Base-by-base conservation (phyloP, 495 filamentous ascomycete species). In the Hypoxylon rickii region DNA sequence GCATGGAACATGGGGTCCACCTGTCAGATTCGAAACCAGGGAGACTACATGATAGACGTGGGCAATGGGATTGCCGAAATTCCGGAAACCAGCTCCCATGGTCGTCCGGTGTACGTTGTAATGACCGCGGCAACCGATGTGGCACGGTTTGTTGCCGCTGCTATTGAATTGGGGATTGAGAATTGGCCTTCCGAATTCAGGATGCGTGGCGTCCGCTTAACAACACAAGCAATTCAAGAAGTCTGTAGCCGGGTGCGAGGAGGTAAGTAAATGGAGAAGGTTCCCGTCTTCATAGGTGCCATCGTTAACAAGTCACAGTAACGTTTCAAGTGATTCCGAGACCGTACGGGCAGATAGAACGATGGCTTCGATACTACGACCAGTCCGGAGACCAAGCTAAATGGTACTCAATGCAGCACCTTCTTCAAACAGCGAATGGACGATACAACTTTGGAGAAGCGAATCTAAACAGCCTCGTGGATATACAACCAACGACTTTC, bases 111-210 rank as follows among this genome's bases (percentile, higher is more conserved):
- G 1, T 72, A 67, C 7, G 68, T 89, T n/a, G 82, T 78, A 50
- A 71, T 91, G 71, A 90, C 85, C 4, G 83, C 86, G 2, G 84
- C 80, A 8, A 72, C 79, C 55, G 87, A 91, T 51, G 81, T 89
- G 21, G 87, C 75, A 13, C 76, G 75, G 37, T 89, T 87, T 63
- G 76, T 91, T 32, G 85, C 83, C 2, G 76, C 79, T 18, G 82
- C 86, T 2, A 66, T 83, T 33, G 81, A 82, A 29, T 61, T 89
- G 19, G 83, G 81, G 3, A 71, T 85, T 29, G 73, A 72, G 7
- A 70, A 68, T 29, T 90, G 88, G 88, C 87, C 86, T 5, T 65
- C 69, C n/a, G 86, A 89, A 57, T 79, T 85, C 41, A 73, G 77
- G 43, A 84, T 90, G 79, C 72, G 75, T 41, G 87, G 86, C 22